Percentiles rank a stretch among this genome's conserved stretches.
Evolutionary conservation across 108 stramenopile genomes (phyloP).

Genomic region (Cyclotella cryptica): DNA sequence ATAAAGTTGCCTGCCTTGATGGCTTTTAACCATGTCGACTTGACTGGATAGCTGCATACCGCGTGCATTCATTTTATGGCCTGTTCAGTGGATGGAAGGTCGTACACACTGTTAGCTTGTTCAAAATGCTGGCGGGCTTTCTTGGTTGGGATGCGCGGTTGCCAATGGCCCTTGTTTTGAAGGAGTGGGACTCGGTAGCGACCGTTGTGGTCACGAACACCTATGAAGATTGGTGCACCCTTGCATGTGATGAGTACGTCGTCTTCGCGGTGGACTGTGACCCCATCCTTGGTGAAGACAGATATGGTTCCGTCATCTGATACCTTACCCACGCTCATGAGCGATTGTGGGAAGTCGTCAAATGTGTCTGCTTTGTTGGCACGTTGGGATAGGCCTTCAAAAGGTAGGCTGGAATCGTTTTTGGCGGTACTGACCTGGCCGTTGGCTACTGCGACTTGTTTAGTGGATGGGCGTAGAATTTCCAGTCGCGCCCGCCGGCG

Average conservation of each 20-base stretch:
- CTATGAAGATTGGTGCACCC: neutral
- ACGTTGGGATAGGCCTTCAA: too few relatives aligned
- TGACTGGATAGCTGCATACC: conserved; percentile 7
- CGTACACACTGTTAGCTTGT: neutral
- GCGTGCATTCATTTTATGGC: neutral
- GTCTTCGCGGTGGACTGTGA: neutral
- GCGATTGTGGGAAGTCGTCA: too few relatives aligned
- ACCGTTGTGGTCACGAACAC: neutral
- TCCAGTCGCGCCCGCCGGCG: too few relatives aligned
- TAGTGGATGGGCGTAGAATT: too few relatives aligned
- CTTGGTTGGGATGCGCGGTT: neutral
- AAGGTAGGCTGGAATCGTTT: too few relatives aligned
- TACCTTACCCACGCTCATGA: too few relatives aligned
- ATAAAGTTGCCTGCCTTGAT: neutral
- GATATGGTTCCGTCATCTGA: too few relatives aligned
- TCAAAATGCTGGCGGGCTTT: neutral
- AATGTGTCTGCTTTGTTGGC: too few relatives aligned
- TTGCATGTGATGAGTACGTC: conserved; percentile 2
- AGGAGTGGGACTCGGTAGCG: neutral
- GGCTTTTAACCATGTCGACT: conserved; percentile 1
- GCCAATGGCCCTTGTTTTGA: neutral
- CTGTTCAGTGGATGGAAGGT: neutral
- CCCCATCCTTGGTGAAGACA: too few relatives aligned
- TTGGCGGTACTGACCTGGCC: too few relatives aligned
- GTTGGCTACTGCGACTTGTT: too few relatives aligned